phyloP scores from a whole-genome alignment of 306 rosid species.

The Pterocarpus santalinus region DNA sequence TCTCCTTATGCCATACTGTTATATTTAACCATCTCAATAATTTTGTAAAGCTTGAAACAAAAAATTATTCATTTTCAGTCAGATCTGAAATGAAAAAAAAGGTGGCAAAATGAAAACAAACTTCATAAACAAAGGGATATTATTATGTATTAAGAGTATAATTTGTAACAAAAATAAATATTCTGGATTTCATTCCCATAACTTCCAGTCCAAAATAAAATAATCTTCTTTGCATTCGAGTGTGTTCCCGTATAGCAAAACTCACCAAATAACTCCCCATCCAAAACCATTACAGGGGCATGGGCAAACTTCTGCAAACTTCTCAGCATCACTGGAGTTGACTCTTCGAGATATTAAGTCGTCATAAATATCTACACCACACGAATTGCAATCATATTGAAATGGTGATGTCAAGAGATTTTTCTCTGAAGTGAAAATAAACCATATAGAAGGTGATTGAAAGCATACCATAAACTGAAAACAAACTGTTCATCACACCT shows the following conservation, averaged over 20 bases:
- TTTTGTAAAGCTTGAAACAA: constrained; percentile 18
- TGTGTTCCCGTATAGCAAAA: constrained; percentile 17
- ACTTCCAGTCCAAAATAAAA: constrained; percentile 1
- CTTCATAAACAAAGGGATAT: background rate
- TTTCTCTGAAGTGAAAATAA: constrained; percentile 31
- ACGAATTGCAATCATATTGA: constrained; percentile 25
- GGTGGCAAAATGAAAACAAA: constrained; percentile 16
- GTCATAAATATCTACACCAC: constrained; percentile 80
- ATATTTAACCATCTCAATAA: constrained; percentile 10
- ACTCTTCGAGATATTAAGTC: constrained; percentile 95
- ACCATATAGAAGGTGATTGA: constrained; percentile 28
- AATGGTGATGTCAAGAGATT: constrained; percentile 11
- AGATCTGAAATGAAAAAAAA: constrained; percentile 13
- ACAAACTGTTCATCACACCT: constrained; percentile 99
- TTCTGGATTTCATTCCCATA: constrained; percentile 11
- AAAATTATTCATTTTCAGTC: background rate
- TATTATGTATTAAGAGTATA: background rate
- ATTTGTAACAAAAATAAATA: background rate
- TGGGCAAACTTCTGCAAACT: constrained; percentile 96
- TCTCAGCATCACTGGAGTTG: constrained; percentile 94
- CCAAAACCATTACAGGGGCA: constrained; percentile 93
- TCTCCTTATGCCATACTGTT: background rate
- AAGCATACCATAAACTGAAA: constrained; percentile 88
- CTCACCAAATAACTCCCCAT: constrained; percentile 98
- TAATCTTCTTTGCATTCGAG: constrained; percentile 21